Evolutionary conservation across 345 rosid genomes (phyloP), one percentile per base, ranked within the genome.

Genomic region (Acer saccharum): DNA sequence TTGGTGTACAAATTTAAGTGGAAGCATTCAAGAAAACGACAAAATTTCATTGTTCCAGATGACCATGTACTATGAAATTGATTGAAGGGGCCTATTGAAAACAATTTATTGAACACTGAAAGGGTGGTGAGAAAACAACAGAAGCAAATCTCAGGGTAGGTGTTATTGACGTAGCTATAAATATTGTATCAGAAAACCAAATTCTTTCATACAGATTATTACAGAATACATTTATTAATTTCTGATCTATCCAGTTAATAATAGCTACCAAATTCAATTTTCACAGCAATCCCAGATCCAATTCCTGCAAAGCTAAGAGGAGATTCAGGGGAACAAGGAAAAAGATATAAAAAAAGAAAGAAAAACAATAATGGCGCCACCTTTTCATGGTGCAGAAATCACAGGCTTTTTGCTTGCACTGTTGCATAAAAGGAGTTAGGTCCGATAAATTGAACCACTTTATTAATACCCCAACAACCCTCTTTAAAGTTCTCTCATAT

Each of bases 401-500:
- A 29, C 85, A 77, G 75, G 71, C 81, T 46, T 84, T 74, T 7
- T 69, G 70, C 58, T 27, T 10, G 69, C 14, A 44, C 46, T n/a
- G n/a, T n/a, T n/a, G n/a, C n/a, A n/a, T n/a, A 50, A 76, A 39
- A 52, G 62, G 50, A 18, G n/a, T 72, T 43, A 16, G 68, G 23
- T 62, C 18, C n/a, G 14, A 25, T 7, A 18, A 54, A 67, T 66
- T 54, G 64, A 29, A 74, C 17, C 35, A 6, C 50, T 62, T 79
- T 0, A 65, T 76, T 39, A 35, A 41, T 54, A 4, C 48, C 48
- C 81, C 85, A 79, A 71, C 80, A 67, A 84, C 80, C 80, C 12
- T 69, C 55, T 44, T 72, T 29, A 83, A 61, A 64, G 58, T 25
- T 76, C 21, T 23, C 27, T 32, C 25, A 60, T 60, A 3, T 6